Evolutionary conservation across 2,329 filamentous ascomycete species (phyloP).

Genomic region (Cordyceps cateniannulata): DNA sequence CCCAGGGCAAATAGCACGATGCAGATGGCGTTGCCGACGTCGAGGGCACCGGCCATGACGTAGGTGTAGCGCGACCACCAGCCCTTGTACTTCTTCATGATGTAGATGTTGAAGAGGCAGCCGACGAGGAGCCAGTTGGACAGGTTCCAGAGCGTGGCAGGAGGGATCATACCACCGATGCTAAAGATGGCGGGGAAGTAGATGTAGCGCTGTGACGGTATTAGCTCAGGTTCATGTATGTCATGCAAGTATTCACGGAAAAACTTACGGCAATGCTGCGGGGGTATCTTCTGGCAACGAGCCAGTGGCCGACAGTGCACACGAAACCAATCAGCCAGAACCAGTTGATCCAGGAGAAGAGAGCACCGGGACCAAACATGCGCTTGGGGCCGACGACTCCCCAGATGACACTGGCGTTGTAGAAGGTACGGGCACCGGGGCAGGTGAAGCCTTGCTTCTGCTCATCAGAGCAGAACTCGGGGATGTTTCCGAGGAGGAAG

Average conservation of each 20-base stretch:
- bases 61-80: slow-evolving; percentile 58
- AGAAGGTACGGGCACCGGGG: slow-evolving; percentile 49
- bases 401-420: slow-evolving; percentile 51
- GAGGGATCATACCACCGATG: slow-evolving; percentile 42
- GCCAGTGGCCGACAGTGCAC: slow-evolving; percentile 42
- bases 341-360: slow-evolving; percentile 43
- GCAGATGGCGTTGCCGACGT: slow-evolving; percentile 52
- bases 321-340: slow-evolving; percentile 50
- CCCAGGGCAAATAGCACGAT: slow-evolving; percentile 46
- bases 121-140: slow-evolving; percentile 50
- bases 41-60: slow-evolving; percentile 50
- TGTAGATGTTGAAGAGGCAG: slow-evolving; percentile 47
- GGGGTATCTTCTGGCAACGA: slow-evolving; percentile 41
- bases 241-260: neutral
- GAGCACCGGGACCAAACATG: slow-evolving; percentile 28
- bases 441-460: slow-evolving; percentile 46
- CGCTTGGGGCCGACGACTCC: slow-evolving; percentile 42
- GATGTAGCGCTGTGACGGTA: slow-evolving; percentile 35
- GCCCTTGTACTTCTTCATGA: slow-evolving; percentile 42
- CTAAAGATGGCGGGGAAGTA: slow-evolving; percentile 49
- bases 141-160: slow-evolving; percentile 50
- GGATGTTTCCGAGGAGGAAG: slow-evolving; percentile 35
- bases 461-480: slow-evolving; percentile 37
- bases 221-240: neutral
- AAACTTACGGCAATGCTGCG: slow-evolving; percentile 22